These are phyloP conservation scores for Aspergillus sp. DNA, from an alignment of 2,329 filamentous ascomycete species.

Conservation along the genomic window DNA sequence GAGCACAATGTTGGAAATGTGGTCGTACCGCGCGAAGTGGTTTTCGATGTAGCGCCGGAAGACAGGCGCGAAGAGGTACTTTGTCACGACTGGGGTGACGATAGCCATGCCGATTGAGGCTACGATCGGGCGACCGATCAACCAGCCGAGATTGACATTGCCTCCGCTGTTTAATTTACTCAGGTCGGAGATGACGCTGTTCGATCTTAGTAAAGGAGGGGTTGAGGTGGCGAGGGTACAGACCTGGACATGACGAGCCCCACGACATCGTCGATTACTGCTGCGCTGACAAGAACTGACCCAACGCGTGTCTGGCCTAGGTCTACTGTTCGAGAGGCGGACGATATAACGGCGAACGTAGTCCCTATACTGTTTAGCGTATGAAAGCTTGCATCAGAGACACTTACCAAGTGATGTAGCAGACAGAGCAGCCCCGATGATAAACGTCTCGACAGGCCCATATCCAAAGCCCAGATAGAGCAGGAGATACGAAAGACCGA, in stretches of 20 bases:
- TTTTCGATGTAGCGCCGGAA: conserved; percentile 37
- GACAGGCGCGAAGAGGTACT: conserved; percentile 40
- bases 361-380: conserved; percentile 17
- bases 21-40: conserved; percentile 33
- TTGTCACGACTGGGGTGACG: conserved; percentile 36
- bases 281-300: conserved; percentile 47
- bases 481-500: conserved; percentile 46
- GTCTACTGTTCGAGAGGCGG: conserved; percentile 35
- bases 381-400: too few species aligned
- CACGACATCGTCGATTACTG: conserved; percentile 49
- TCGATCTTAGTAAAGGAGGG: not conserved
- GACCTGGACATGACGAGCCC: conserved; percentile 42
- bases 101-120: conserved; percentile 38
- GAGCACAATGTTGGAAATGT: conserved; percentile 34
- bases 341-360: conserved; percentile 32
- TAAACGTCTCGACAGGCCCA: conserved; percentile 34
- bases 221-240: not conserved
- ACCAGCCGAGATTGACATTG: conserved; percentile 34
- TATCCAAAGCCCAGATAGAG: conserved; percentile 47
- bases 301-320: conserved; percentile 46
- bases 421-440: conserved; percentile 30
- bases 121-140: conserved; percentile 41
- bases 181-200: conserved; percentile 36
- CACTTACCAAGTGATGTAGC: conserved; percentile 29
- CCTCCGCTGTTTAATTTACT: conserved; percentile 18